phyloP scores from a whole-genome alignment of 2,329 filamentous ascomycete species.

The Dryadomyces quercus-mongolicae region DNA sequence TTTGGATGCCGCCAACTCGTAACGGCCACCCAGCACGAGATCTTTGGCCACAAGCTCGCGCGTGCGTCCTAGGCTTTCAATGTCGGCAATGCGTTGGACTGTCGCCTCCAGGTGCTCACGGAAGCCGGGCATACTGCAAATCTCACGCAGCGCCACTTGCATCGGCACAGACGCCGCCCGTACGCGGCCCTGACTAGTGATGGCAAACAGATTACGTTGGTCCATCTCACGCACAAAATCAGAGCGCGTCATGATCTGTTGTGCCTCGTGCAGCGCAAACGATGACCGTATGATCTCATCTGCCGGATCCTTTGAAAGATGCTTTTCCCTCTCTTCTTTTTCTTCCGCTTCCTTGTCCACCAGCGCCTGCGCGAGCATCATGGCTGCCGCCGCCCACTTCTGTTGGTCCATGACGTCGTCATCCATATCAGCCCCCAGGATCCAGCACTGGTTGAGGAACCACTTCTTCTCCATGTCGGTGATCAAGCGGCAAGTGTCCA shows the following conservation, averaged over 20 bases:
- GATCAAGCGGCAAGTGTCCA: slow-evolving; percentile 57
- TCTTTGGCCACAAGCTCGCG: slow-evolving; percentile 93
- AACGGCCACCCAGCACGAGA: slow-evolving; percentile 72
- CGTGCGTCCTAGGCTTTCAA: slow-evolving; percentile 88
- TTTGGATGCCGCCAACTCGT: slow-evolving; percentile 40
- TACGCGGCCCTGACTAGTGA: slow-evolving; percentile 76
- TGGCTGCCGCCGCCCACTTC: slow-evolving; percentile 89
- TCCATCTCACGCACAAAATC: slow-evolving; percentile 93
- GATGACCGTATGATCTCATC: slow-evolving; percentile 56
- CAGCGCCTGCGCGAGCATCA: slow-evolving; percentile 78
- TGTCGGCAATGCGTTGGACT: slow-evolving; percentile 74
- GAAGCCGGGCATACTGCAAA: slow-evolving; percentile 68
- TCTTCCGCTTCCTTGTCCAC: slow-evolving; percentile 65
- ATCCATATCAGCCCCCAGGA: slow-evolving; percentile 58
- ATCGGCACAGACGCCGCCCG: slow-evolving; percentile 92
- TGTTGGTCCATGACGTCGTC: slow-evolving; percentile 60
- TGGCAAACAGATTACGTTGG: slow-evolving; percentile 89
- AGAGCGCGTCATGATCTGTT: slow-evolving; percentile 87
- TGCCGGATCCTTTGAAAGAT: background rate
- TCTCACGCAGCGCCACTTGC: slow-evolving; percentile 81
- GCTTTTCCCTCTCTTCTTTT: background rate
- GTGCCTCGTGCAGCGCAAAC: slow-evolving; percentile 68
- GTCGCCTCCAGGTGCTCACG: slow-evolving; percentile 73
- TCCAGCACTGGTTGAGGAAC: slow-evolving; percentile 67
- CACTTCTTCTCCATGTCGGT: slow-evolving; percentile 60